Evolutionary conservation across 2,329 filamentous ascomycete species (phyloP).

Genomic region (Didymella pinodella): DNA sequence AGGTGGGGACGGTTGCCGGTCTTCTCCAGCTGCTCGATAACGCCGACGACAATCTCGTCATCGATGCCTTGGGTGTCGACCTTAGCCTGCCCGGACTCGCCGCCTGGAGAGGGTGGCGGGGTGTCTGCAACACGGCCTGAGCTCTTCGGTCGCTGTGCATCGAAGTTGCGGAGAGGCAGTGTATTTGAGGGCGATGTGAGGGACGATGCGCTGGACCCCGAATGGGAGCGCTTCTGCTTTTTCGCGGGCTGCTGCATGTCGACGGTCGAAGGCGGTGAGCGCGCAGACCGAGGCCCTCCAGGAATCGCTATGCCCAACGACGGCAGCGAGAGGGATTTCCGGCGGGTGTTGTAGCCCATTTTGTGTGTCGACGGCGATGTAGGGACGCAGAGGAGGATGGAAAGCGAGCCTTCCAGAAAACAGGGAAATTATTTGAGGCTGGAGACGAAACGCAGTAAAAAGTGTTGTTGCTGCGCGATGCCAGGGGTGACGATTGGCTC

Average conservation of each 20-base stretch:
- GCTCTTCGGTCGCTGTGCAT: constrained; percentile 55
- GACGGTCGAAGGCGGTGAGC: constrained; percentile 64
- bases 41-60: constrained; percentile 92
- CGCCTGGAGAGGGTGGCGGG: constrained; percentile 76
- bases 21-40: constrained; percentile 86
- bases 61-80: constrained; percentile 85
- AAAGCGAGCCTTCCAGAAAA: constrained; percentile 17
- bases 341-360: constrained; percentile 96
- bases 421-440: constrained; percentile 39
- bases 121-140: constrained; percentile 66
- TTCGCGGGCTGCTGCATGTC: constrained; percentile 66
- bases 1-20: constrained; percentile 92
- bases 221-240: constrained; percentile 79
- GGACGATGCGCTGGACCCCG: constrained; percentile 52
- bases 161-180: constrained; percentile 55
- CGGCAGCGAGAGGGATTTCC: constrained; percentile 92
- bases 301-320: constrained; percentile 90
- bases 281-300: constrained; percentile 58
- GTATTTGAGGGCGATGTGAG: constrained; percentile 57
- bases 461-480: constrained; percentile 44
- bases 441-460: constrained; percentile 34
- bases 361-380: constrained; percentile 29
- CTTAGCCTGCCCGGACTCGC: constrained; percentile 60
- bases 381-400: constrained; percentile 18
- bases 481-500: constrained; percentile 46